Percentiles rank a stretch among this genome's conserved stretches.
phyloP scores from a whole-genome alignment of 352 stramenopile species.

The Thalassiosira livingstoniorum region DNA sequence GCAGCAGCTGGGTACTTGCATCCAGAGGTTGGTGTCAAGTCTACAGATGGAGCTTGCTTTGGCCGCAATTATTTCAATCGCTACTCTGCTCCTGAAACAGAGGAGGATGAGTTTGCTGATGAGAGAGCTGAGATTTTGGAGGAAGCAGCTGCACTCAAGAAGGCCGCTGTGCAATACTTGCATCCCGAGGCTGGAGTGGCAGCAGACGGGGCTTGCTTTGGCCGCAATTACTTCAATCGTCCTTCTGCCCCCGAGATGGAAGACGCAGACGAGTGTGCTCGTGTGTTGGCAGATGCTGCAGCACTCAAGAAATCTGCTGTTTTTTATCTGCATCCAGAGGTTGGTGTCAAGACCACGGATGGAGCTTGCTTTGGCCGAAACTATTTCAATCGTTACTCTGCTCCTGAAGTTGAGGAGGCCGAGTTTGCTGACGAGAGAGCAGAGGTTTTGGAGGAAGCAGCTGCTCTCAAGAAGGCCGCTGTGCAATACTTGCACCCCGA shows the following conservation, averaged over 20 bases:
- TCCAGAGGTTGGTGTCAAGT: constrained; percentile 57
- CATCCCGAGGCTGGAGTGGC: constrained; percentile 31
- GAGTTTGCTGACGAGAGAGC: constrained; percentile 6
- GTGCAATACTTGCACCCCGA: constrained; percentile 48
- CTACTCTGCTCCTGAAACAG: neutral
- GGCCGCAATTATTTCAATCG: constrained; percentile 65
- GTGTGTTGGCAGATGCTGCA: constrained; percentile 65
- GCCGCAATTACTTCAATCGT: constrained; percentile 74
- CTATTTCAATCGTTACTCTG: constrained; percentile 65
- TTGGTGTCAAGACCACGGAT: constrained; percentile 43
- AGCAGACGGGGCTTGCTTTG: constrained; percentile 55
- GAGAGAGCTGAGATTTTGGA: neutral
- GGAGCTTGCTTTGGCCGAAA: constrained; percentile 57
- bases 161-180: constrained; percentile 24
- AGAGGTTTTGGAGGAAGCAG: neutral
- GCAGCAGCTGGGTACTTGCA: constrained; percentile 54
- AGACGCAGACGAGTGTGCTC: constrained; percentile 43
- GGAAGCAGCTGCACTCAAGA: constrained; percentile 45
- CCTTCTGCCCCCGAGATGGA: constrained; percentile 64
- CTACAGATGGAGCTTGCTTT: constrained; percentile 32
- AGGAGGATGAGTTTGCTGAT: neutral
- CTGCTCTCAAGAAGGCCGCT: constrained; percentile 49
- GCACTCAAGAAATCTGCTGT: constrained; percentile 65
- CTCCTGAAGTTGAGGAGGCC: constrained; percentile 51
- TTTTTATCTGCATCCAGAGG: constrained; percentile 66